These are phyloP conservation scores for Volvox africanus DNA, from an alignment of 139 green algal genomes.

Conservation along the genomic window DNA sequence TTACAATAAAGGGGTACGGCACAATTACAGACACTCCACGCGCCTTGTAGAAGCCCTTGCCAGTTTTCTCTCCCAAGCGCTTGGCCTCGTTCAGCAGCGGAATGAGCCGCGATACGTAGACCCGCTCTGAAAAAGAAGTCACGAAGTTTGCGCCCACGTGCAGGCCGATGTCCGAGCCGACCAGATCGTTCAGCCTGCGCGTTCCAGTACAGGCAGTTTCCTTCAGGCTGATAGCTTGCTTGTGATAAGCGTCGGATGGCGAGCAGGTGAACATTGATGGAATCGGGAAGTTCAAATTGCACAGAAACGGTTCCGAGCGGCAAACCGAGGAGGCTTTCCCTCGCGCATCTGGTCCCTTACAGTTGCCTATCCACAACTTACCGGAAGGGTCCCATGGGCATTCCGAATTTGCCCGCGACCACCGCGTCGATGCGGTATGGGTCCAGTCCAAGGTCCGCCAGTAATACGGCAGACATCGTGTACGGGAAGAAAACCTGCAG, in stretches of 20 bases:
- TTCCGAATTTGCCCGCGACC: constrained; percentile 92
- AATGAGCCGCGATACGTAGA: constrained; percentile 85
- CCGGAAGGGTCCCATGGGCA: constrained; percentile 99
- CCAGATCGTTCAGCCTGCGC: constrained; percentile 65
- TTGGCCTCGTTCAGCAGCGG: constrained; percentile 84
- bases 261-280: too few relatives aligned
- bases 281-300: too few relatives aligned
- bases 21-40: not conserved
- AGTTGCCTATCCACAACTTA: not conserved
- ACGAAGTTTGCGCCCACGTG: constrained; percentile 96
- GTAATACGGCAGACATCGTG: constrained; percentile 93
- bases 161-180: constrained; percentile 86
- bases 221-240: too few relatives aligned
- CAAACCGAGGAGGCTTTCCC: too few relatives aligned
- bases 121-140: constrained; percentile 90
- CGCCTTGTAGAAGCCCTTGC: constrained; percentile 93
- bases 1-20: too few relatives aligned
- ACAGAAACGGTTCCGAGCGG: too few relatives aligned
- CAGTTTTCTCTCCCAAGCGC: constrained; percentile 95
- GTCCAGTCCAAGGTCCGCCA: constrained; percentile 76
- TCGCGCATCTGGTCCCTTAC: too few relatives aligned
- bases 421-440: constrained; percentile 91
- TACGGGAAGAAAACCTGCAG: constrained; percentile 97
- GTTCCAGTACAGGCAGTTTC: not conserved
- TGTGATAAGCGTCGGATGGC: too few relatives aligned